phyloP scores from a whole-genome alignment of 345 rosid genomes.

The Trapa incisa region DNA sequence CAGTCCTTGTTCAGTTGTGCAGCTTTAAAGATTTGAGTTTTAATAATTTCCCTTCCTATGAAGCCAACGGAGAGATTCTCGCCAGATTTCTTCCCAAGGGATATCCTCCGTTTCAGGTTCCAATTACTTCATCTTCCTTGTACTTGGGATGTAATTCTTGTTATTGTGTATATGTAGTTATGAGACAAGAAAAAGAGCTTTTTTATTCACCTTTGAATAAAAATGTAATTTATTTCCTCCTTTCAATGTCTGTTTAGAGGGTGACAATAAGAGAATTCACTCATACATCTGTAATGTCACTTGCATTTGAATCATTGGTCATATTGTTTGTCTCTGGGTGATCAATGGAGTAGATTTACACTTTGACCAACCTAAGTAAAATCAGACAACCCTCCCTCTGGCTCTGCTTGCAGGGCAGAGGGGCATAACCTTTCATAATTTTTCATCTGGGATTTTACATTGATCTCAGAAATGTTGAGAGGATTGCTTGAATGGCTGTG shows the following conservation, averaged over 20 bases:
- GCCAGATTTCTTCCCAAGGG: slow-evolving; percentile 37
- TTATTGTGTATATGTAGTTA: background rate
- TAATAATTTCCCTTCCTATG: slow-evolving; percentile 14
- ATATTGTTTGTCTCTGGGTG: background rate
- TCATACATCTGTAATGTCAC: background rate
- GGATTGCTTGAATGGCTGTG: background rate
- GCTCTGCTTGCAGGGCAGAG: background rate
- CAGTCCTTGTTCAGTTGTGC: background rate
- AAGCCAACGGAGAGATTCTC: slow-evolving; percentile 57
- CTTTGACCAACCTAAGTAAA: background rate
- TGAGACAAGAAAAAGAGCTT: background rate
- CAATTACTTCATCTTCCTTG: slow-evolving; percentile 5
- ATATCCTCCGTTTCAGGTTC: slow-evolving; percentile 61
- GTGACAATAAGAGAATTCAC: background rate
- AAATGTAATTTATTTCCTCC: too few species aligned
- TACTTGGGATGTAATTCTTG: background rate
- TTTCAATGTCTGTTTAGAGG: background rate
- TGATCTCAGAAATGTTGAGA: background rate
- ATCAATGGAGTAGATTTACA: background rate
- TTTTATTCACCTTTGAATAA: background rate
- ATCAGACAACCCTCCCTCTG: background rate
- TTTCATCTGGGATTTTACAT: background rate
- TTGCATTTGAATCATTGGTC: background rate
- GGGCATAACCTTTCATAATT: background rate
- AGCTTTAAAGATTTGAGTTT: slow-evolving; percentile 2